A percentile compares a stretch with the other conserved stretches of the same genome.
These are phyloP conservation scores for Pythium rishiriense DNA, from an alignment of 352 stramenopile genomes.

Conservation along the genomic window DNA sequence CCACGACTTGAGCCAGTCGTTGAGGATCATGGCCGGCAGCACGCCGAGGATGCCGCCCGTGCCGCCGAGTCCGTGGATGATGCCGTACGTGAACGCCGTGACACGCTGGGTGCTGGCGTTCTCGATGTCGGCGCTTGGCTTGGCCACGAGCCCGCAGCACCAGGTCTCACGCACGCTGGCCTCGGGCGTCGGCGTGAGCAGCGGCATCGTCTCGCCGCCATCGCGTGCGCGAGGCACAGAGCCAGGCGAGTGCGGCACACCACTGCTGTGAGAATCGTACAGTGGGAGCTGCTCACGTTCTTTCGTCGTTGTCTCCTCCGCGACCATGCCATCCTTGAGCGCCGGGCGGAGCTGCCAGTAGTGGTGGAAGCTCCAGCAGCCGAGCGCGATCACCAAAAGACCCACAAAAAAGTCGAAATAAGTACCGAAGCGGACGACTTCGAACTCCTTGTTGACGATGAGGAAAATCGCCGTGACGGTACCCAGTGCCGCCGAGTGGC, in stretches of 20 bases:
- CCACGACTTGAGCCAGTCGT: conserved; percentile 55
- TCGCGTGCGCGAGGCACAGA: not conserved
- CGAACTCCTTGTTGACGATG: conserved; percentile 40
- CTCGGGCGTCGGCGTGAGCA: not conserved
- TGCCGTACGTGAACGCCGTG: conserved; percentile 66
- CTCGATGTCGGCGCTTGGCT: conserved; percentile 25
- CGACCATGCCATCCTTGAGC: not conserved
- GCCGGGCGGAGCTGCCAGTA: conserved; percentile 41
- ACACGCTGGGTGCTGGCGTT: conserved; percentile 40
- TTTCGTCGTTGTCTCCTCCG: not conserved
- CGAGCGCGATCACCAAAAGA: conserved; percentile 52
- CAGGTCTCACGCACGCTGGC: conserved; percentile 19
- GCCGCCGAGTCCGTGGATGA: conserved; percentile 75
- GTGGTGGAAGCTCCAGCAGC: conserved; percentile 40
- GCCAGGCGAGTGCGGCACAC: not conserved
- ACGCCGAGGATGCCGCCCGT: conserved; percentile 64
- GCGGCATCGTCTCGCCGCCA: conserved; percentile 9
- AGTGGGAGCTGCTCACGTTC: not conserved
- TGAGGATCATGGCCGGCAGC: conserved; percentile 75
- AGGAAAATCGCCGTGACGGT: conserved; percentile 60
- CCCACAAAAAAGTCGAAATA: conserved; percentile 61
- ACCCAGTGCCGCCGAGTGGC: conserved; percentile 80
- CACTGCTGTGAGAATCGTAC: conserved; percentile 10
- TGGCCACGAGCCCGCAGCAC: conserved; percentile 33
- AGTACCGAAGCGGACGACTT: conserved; percentile 44